Conservation (phyloP, 2,329 filamentous ascomycete species). For the Diaporthe velutina region DNA sequence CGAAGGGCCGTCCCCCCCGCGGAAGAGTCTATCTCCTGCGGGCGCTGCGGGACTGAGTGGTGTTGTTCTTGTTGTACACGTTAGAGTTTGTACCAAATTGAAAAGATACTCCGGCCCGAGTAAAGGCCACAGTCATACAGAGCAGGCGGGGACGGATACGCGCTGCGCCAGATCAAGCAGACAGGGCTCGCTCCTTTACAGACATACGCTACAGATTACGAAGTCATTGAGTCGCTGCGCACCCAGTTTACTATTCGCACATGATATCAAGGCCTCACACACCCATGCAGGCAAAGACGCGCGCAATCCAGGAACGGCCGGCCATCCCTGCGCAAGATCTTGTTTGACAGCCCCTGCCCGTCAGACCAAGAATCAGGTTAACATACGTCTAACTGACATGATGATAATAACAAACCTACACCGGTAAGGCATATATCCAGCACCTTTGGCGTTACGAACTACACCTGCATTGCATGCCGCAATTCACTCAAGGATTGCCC, state of each 20-base stretch:
- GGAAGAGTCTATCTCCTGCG: not conserved
- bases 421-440: not conserved
- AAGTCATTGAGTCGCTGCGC: not conserved
- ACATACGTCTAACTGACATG: not conserved
- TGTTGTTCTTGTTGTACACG: not conserved
- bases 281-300: not conserved
- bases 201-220: too few species aligned
- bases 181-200: not conserved
- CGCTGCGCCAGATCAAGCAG: not conserved
- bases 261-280: not conserved
- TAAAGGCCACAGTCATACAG: not conserved
- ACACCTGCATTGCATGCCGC: slow-evolving; percentile 12
- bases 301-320: not conserved
- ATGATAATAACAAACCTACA: not conserved
- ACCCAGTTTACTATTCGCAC: not conserved
- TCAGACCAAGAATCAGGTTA: not conserved
- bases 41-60: not conserved
- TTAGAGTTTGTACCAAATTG: slow-evolving; percentile 8
- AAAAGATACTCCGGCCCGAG: slow-evolving; percentile 17
- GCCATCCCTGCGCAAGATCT: not conserved
- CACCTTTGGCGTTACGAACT: not conserved
- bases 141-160: not conserved
- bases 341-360: not conserved
- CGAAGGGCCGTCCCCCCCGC: not conserved
- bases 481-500: slow-evolving; percentile 9